Evolutionary conservation across 2,329 filamentous ascomycete species (phyloP).

Genomic region (Fusarium stilboides): DNA sequence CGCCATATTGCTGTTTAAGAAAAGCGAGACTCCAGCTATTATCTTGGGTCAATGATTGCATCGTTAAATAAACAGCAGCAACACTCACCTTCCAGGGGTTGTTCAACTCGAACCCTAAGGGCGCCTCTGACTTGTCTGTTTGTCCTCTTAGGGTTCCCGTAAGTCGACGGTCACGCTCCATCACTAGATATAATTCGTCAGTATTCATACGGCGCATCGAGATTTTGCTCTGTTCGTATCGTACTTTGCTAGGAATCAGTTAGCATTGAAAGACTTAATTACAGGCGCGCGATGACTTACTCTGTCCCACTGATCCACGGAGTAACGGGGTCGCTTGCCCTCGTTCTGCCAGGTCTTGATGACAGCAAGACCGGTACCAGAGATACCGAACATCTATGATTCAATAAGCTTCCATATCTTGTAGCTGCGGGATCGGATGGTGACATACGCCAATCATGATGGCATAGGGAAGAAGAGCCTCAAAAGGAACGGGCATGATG

Average conservation of each 20-base stretch:
- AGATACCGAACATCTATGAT: slow-evolving; percentile 73
- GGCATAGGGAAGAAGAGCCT: slow-evolving; percentile 74
- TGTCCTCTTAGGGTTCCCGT: slow-evolving; percentile 73
- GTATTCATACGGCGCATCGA: slow-evolving; percentile 4
- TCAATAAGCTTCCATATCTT: slow-evolving; percentile 44
- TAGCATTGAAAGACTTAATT: slow-evolving; percentile 45
- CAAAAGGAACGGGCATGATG: slow-evolving; percentile 75
- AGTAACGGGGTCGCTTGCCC: slow-evolving; percentile 72
- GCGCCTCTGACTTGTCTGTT: slow-evolving; percentile 68
- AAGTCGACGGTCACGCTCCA: slow-evolving; percentile 74
- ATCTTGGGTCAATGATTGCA: slow-evolving; percentile 4
- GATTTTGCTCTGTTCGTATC: slow-evolving; percentile 24
- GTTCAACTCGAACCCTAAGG: slow-evolving; percentile 73
- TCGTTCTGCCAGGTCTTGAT: slow-evolving; percentile 72
- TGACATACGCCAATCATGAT: slow-evolving; percentile 73
- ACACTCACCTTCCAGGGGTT: slow-evolving; percentile 74
- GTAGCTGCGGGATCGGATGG: slow-evolving; percentile 15
- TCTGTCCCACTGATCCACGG: slow-evolving; percentile 74
- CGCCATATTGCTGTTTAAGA: slow-evolving; percentile 53
- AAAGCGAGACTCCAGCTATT: slow-evolving; percentile 69
- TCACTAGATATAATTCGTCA: slow-evolving; percentile 64
- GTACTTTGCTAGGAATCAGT: slow-evolving; percentile 68
- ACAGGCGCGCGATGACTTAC: slow-evolving; percentile 57
- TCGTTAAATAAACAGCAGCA: not conserved
- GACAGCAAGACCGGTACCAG: slow-evolving; percentile 71